Percentiles rank a stretch among this genome's conserved stretches.
phyloP scores from a whole-genome alignment of 2,329 filamentous ascomycete species.

The Fusarium mangiferae region DNA sequence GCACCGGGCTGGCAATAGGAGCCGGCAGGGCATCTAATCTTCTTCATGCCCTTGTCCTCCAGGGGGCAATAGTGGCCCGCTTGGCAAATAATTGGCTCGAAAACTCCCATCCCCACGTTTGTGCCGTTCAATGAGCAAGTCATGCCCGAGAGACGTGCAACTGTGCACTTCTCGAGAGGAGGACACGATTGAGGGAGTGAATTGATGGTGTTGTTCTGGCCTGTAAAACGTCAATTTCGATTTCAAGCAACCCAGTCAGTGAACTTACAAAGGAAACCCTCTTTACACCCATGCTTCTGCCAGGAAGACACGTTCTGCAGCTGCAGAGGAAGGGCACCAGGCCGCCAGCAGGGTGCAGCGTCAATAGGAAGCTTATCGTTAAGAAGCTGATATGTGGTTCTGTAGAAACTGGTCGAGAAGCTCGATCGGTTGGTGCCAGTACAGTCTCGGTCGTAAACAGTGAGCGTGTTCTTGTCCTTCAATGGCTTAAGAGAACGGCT shows the following conservation, averaged over 20 bases:
- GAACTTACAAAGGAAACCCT: conserved; percentile 56
- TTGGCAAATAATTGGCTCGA: conserved; percentile 63
- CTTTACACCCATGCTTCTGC: conserved; percentile 51
- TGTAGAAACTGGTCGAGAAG: conserved; percentile 56
- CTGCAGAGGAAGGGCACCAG: conserved; percentile 53
- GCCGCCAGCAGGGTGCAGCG: conserved; percentile 54
- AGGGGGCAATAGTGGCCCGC: conserved; percentile 61
- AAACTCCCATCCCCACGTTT: conserved; percentile 57
- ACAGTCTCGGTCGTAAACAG: conserved; percentile 53
- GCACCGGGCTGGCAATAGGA: conserved; percentile 64
- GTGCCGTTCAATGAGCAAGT: conserved; percentile 47
- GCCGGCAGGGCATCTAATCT: conserved; percentile 57
- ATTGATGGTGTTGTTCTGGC: conserved; percentile 58
- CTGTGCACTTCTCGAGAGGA: conserved; percentile 51
- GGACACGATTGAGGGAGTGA: conserved; percentile 58
- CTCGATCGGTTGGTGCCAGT: conserved; percentile 54
- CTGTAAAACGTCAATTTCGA: conserved; percentile 36
- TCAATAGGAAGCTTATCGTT: conserved; percentile 47
- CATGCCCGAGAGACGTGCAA: conserved; percentile 48
- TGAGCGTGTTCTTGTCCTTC: conserved; percentile 40
- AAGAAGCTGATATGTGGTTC: conserved; percentile 42
- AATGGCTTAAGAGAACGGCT: conserved; percentile 42
- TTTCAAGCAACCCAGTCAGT: not conserved
- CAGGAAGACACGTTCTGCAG: conserved; percentile 53
- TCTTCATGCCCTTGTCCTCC: conserved; percentile 48